Percentiles rank a stretch among this genome's conserved stretches.
Conservation (phyloP, 2,329 filamentous ascomycete species). For the Colletotrichum plurivorum region DNA sequence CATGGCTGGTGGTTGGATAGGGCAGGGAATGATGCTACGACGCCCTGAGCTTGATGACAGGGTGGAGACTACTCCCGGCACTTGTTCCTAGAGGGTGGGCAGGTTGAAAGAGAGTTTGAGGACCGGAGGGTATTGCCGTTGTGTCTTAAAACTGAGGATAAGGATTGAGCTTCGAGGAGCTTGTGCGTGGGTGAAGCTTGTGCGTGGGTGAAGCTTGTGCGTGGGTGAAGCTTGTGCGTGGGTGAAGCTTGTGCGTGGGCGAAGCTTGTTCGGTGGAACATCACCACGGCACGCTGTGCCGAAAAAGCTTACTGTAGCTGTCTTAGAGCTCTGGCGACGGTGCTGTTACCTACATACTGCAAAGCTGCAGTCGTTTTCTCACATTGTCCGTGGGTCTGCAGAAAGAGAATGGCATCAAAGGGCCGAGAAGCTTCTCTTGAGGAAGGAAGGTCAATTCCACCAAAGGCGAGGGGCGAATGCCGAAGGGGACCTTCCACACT, state of each 20-base stretch:
- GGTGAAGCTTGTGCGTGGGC: slow-evolving; percentile 1
- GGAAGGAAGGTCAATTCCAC: slow-evolving; percentile 3
- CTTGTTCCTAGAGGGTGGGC: too few relatives aligned
- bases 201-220: slow-evolving; percentile 1
- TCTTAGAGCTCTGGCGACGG: neutral
- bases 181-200: neutral
- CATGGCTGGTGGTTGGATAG: too few relatives aligned
- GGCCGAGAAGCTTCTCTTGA: neutral
- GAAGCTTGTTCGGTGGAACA: slow-evolving; percentile 8
- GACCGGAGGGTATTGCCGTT: too few relatives aligned
- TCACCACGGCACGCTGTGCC: slow-evolving; percentile 9
- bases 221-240: slow-evolving; percentile 1
- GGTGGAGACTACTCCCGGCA: too few relatives aligned
- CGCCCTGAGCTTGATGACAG: too few relatives aligned
- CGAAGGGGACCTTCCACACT: neutral
- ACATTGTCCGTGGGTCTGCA: neutral
- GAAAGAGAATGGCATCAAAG: neutral
- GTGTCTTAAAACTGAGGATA: neutral
- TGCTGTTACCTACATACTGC: neutral
- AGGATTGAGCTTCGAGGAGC: neutral
- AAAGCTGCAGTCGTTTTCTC: neutral
- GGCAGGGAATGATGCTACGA: too few relatives aligned
- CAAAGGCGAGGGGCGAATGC: neutral
- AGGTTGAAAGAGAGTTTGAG: too few relatives aligned
- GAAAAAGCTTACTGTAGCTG: neutral